Conservation (phyloP, 2,329 filamentous ascomycete species). For the Verruconis gallopava region DNA sequence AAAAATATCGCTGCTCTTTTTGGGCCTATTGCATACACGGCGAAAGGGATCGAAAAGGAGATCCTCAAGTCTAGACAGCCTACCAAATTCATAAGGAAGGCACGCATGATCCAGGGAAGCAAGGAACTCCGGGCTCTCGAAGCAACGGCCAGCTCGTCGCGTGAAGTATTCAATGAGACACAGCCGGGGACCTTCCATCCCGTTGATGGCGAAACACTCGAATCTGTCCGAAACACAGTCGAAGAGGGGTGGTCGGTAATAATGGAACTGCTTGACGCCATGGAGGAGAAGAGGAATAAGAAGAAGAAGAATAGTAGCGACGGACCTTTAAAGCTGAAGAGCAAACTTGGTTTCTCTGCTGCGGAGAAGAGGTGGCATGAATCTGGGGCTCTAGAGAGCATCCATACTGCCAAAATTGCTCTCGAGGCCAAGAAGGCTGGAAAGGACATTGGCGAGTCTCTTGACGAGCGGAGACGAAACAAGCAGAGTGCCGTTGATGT, state of each 20-base stretch:
- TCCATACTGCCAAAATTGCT: slow-evolving; percentile 3
- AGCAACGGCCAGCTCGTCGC: neutral
- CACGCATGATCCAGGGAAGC: slow-evolving; percentile 7
- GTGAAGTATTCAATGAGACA: neutral
- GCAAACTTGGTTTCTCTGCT: neutral
- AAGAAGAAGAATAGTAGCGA: too few species aligned
- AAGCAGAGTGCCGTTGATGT: slow-evolving; percentile 27
- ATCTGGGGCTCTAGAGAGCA: slow-evolving; percentile 3
- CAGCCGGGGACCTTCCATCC: neutral
- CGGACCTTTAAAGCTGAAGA: neutral
- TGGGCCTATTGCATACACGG: slow-evolving; percentile 47
- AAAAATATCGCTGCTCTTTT: slow-evolving; percentile 51
- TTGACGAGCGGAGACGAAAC: slow-evolving; percentile 20
- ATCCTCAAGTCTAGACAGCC: slow-evolving; percentile 27
- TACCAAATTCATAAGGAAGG: slow-evolving; percentile 8
- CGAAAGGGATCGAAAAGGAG: slow-evolving; percentile 53
- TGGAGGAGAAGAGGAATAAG: neutral
- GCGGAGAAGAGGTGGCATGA: slow-evolving; percentile 6
- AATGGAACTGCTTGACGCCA: slow-evolving; percentile 2
- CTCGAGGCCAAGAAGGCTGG: slow-evolving; percentile 8
- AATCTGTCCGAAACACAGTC: slow-evolving; percentile 4
- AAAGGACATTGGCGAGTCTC: slow-evolving; percentile 2
- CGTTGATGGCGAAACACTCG: neutral
- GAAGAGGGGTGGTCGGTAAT: slow-evolving; percentile 6
- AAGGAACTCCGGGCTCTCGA: slow-evolving; percentile 6